Evolutionary conservation across 345 rosid species (phyloP).

Genomic region (Lumnitzera racemosa): DNA sequence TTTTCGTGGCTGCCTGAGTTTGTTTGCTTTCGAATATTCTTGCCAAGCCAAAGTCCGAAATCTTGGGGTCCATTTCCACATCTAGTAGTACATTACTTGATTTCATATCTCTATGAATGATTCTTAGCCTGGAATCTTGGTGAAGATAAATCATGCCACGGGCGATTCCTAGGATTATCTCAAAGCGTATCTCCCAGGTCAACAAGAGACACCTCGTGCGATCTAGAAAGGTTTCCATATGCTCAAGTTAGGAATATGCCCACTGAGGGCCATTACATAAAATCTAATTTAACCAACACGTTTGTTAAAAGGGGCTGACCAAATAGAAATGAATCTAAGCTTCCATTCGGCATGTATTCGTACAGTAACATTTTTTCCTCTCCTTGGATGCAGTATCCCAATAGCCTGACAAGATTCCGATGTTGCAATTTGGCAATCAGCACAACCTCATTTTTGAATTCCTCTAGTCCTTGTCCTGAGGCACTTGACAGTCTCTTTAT

Average conservation of each 20-base stretch:
- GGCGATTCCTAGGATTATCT: conserved; percentile 63
- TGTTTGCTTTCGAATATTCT: conserved; percentile 64
- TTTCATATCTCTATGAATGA: conserved; percentile 90
- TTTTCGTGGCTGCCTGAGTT: conserved; percentile 63
- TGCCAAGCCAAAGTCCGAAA: conserved; percentile 93
- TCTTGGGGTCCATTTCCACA: conserved; percentile 53
- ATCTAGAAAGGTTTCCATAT: not conserved
- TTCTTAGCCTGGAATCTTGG: conserved; percentile 60
- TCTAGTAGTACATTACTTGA: conserved; percentile 69
- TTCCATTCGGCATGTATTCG: conserved; percentile 57
- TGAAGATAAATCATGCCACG: conserved; percentile 84
- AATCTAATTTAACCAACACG: not conserved
- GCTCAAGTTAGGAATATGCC: not conserved
- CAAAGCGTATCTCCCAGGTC: conserved; percentile 48
- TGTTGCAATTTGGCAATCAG: conserved; percentile 56
- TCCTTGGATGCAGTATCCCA: conserved; percentile 41
- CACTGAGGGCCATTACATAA: not conserved
- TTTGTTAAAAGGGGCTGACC: conserved; percentile 25
- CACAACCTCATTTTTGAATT: conserved; percentile 49
- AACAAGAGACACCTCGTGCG: conserved; percentile 3
- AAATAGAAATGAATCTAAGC: conserved; percentile 48
- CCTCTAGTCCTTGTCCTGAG: conserved; percentile 55
- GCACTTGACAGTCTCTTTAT: conserved; percentile 49
- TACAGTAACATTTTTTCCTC: conserved; percentile 45
- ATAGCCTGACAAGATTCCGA: conserved; percentile 43